phyloP scores from a whole-genome alignment of 2,329 filamentous ascomycete genomes.

The Claviceps arundinis region DNA sequence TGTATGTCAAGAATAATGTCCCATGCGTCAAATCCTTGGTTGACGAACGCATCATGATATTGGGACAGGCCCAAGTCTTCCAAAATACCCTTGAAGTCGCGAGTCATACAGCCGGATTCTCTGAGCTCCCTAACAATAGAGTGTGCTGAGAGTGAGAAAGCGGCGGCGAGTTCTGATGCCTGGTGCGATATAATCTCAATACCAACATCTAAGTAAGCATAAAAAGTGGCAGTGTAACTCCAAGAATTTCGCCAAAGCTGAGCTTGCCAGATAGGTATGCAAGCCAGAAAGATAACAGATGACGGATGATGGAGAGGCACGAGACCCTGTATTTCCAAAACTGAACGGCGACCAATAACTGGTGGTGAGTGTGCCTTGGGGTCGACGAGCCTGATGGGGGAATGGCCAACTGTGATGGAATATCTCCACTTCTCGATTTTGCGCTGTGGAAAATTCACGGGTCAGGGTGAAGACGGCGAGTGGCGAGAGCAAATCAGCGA shows the following conservation, averaged over 20 bases:
- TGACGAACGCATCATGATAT: constrained; percentile 58
- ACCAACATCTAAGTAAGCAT: constrained; percentile 8
- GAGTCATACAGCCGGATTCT: constrained; percentile 29
- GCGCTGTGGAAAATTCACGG: background rate
- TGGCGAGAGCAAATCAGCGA: background rate
- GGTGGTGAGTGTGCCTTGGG: background rate
- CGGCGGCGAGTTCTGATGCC: background rate
- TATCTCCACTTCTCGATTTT: background rate
- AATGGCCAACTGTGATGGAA: background rate
- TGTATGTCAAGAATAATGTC: constrained; percentile 74
- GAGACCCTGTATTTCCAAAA: background rate
- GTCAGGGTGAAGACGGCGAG: background rate
- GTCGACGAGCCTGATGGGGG: background rate
- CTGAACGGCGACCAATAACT: background rate
- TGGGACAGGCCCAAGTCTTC: constrained; percentile 66
- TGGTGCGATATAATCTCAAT: background rate
- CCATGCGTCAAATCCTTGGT: constrained; percentile 78
- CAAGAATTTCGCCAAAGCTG: background rate
- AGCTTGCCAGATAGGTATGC: background rate
- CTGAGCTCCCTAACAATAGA: background rate
- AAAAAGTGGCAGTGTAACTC: background rate
- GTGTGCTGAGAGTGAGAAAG: background rate
- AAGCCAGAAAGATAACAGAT: background rate
- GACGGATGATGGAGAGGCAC: background rate
- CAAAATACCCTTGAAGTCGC: constrained; percentile 50